Percentiles rank a stretch among this genome's conserved stretches.
These are phyloP conservation scores for Aspergillus leporis DNA, from an alignment of 495 filamentous ascomycete species.

Conservation along the genomic window DNA sequence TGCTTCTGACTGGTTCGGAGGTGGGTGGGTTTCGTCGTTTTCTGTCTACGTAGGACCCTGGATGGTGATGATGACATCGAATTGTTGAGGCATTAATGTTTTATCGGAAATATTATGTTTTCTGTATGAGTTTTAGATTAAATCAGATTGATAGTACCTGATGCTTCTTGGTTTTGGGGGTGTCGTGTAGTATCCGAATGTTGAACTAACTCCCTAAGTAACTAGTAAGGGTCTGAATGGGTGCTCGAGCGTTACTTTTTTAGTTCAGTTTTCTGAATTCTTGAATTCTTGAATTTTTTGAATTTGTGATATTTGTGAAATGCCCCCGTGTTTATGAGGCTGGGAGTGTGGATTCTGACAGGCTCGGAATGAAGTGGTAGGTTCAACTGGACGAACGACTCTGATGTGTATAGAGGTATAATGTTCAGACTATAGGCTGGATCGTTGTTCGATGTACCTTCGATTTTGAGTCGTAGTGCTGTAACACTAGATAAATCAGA, in stretches of 20 bases:
- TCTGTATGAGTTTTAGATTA: background rate
- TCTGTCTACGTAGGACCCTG: background rate
- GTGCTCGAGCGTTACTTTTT: background rate
- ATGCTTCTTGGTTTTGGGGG: background rate
- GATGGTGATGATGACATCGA: background rate
- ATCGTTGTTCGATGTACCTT: background rate
- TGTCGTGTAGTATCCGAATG: no score
- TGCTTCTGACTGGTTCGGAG: background rate
- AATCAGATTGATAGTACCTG: background rate
- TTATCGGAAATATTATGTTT: background rate
- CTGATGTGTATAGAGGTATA: background rate
- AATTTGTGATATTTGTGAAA: background rate
- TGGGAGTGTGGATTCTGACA: background rate
- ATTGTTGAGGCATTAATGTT: no score
- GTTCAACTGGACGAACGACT: background rate
- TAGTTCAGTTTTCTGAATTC: background rate
- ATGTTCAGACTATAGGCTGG: background rate
- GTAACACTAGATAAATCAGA: constrained; percentile 4
- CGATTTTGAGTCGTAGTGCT: background rate
- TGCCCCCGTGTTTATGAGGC: background rate
- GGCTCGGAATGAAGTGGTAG: background rate
- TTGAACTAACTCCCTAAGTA: background rate
- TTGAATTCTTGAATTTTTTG: background rate
- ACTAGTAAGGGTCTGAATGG: background rate
- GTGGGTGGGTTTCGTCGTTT: background rate